Percentiles rank a stretch among this genome's conserved stretches.
Conservation (phyloP, 129 eudicot species). For the Tagetes patula region DNA sequence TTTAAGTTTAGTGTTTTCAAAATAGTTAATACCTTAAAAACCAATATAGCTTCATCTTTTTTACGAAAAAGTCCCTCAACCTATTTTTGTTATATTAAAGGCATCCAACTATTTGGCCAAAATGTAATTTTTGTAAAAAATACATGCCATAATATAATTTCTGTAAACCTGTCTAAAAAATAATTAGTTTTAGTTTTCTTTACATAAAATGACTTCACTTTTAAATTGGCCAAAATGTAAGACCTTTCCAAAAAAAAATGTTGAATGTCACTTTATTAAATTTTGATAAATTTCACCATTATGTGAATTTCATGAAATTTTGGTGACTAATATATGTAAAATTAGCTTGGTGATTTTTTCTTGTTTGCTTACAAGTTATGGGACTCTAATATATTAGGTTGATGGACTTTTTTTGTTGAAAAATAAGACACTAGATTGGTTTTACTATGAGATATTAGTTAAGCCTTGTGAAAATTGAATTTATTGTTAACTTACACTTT, state of each 20-base stretch:
- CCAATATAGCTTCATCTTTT: neutral
- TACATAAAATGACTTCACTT: too few relatives aligned
- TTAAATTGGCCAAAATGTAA: too few relatives aligned
- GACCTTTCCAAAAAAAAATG: neutral
- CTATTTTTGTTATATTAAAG: neutral
- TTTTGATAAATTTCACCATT: too few relatives aligned
- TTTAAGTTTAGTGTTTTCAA: neutral
- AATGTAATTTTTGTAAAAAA: neutral
- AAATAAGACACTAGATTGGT: neutral
- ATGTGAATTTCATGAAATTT: too few relatives aligned
- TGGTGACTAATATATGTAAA: too few relatives aligned
- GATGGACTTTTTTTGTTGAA: neutral
- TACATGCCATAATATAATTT: neutral
- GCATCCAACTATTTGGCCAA: neutral
- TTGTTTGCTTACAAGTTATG: neutral
- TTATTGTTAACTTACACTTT: constrained; percentile 14
- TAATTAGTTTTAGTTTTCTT: too few relatives aligned
- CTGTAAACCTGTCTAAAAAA: too few relatives aligned
- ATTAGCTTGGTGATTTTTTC: too few relatives aligned
- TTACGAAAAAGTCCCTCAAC: neutral
- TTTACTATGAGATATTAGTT: neutral
- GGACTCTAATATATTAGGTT: neutral
- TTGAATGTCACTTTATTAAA: too few relatives aligned
- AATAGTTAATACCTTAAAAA: neutral
- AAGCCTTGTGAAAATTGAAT: neutral